Evolutionary conservation across 208 protist species (phyloP).

Genomic region (Porcisia hertigi): DNA sequence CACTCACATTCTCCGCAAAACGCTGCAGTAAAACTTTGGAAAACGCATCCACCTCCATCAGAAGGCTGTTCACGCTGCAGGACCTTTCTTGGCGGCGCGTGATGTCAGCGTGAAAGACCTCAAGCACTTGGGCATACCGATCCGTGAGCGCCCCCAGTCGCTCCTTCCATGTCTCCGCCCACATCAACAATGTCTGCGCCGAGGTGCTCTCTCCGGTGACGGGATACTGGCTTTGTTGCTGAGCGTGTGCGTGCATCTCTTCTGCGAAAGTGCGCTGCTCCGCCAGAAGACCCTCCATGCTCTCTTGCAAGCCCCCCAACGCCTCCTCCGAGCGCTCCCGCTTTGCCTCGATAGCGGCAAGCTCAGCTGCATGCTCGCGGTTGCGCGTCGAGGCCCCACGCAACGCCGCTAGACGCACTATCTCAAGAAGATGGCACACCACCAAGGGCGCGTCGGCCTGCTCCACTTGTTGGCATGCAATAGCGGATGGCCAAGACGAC

Average conservation of each 20-base stretch:
- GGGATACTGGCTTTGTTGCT: not conserved
- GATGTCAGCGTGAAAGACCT: conserved; percentile 32
- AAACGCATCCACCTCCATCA: conserved; percentile 43
- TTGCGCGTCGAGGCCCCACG: not conserved
- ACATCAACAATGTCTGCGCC: not conserved
- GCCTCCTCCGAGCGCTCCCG: conserved; percentile 17
- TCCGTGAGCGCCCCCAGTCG: conserved; percentile 21
- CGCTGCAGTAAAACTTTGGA: conserved; percentile 33
- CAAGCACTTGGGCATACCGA: conserved; percentile 41
- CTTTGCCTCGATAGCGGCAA: conserved; percentile 13
- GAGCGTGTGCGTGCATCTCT: conserved; percentile 14
- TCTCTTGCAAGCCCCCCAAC: conserved; percentile 23
- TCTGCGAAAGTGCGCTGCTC: conserved; percentile 27
- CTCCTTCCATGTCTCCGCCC: conserved; percentile 5
- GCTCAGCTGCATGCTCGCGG: conserved; percentile 4
- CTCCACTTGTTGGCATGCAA: not conserved
- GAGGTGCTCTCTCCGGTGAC: not conserved
- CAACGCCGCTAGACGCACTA: conserved; percentile 26
- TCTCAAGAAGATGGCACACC: conserved; percentile 25
- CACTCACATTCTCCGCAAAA: conserved; percentile 27
- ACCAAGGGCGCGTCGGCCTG: not conserved
- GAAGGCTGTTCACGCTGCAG: conserved; percentile 33
- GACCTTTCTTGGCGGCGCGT: conserved; percentile 33
- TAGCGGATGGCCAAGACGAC: not conserved
- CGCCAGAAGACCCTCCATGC: conserved; percentile 27